Evolutionary conservation across 1,139 yeast species (phyloP).

Genomic region (Diutina mesorugosa): DNA sequence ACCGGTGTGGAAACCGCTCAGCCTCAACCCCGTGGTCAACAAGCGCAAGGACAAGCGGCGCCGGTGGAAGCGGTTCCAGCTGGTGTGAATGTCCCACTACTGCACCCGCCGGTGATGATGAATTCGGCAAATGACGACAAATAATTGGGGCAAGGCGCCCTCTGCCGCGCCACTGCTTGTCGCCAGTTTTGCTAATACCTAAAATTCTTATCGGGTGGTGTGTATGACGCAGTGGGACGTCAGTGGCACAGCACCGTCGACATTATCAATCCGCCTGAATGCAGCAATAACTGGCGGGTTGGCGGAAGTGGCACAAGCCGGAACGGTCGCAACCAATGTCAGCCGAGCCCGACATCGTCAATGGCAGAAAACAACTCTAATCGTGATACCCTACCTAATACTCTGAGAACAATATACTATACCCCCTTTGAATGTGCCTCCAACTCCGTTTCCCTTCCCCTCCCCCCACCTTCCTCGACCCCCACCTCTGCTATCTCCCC

Average conservation of each 20-base stretch:
- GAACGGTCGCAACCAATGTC: too few species aligned
- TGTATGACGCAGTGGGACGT: neutral
- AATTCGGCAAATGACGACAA: too few species aligned
- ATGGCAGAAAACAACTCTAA: too few species aligned
- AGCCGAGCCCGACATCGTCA: too few species aligned
- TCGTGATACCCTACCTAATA: too few species aligned
- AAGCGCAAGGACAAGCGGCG: slow-evolving; percentile 2
- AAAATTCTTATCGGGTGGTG: neutral
- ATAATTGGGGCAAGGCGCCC: too few species aligned
- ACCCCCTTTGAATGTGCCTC: neutral
- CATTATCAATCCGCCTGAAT: neutral
- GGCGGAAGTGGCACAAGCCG: neutral
- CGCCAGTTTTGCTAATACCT: neutral
- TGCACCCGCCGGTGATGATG: too few species aligned
- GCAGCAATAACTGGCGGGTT: neutral
- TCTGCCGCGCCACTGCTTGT: neutral
- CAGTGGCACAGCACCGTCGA: neutral
- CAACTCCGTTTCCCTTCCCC: too few species aligned
- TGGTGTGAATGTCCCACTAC: neutral
- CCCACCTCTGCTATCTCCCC: too few species aligned
- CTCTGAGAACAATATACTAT: too few species aligned
- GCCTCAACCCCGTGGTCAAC: slow-evolving; percentile 6
- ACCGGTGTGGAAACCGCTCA: slow-evolving; percentile 19
- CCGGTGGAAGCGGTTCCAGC: neutral
- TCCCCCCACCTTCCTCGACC: too few species aligned